A percentile compares a stretch with the other conserved stretches of the same genome.
Conservation (phyloP, 495 filamentous ascomycete genomes). For the Ramalina intermedia region DNA sequence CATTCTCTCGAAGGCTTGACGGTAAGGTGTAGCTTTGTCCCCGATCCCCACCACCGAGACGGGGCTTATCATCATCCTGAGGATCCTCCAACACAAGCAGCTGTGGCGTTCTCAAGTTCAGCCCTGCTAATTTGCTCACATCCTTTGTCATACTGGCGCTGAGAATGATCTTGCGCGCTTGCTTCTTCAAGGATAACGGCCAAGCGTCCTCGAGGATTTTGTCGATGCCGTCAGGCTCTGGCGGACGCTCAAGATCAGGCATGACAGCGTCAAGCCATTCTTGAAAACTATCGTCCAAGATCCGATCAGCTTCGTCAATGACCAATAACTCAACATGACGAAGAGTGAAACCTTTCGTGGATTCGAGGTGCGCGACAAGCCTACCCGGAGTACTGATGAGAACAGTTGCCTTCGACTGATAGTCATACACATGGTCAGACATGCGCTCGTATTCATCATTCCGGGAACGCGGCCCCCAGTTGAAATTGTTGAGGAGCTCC, state of each 20-base stretch:
- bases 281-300: constrained; percentile 84
- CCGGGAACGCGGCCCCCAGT: constrained; percentile 26
- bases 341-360: constrained; percentile 66
- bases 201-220: background rate
- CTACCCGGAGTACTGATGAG: constrained; percentile 87
- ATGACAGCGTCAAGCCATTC: constrained; percentile 73
- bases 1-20: constrained; percentile 51
- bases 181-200: constrained; percentile 14
- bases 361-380: constrained; percentile 76
- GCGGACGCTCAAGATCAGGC: constrained; percentile 39
- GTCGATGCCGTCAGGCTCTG: constrained; percentile 27
- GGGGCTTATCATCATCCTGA: constrained; percentile 2
- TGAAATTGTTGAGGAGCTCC: constrained; percentile 29
- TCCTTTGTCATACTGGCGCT: constrained; percentile 93
- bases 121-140: constrained; percentile 56
- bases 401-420: constrained; percentile 64
- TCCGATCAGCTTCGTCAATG: constrained; percentile 86
- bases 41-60: constrained; percentile 5
- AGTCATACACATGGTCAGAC: constrained; percentile 46
- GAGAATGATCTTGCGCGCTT: constrained; percentile 59
- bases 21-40: constrained; percentile 45
- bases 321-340: constrained; percentile 69
- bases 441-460: constrained; percentile 26
- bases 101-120: constrained; percentile 60
- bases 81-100: constrained; percentile 57